Evolutionary conservation across 1,284 basidiomycete genomes (phyloP).

Genomic region (Peniophora sp.): DNA sequence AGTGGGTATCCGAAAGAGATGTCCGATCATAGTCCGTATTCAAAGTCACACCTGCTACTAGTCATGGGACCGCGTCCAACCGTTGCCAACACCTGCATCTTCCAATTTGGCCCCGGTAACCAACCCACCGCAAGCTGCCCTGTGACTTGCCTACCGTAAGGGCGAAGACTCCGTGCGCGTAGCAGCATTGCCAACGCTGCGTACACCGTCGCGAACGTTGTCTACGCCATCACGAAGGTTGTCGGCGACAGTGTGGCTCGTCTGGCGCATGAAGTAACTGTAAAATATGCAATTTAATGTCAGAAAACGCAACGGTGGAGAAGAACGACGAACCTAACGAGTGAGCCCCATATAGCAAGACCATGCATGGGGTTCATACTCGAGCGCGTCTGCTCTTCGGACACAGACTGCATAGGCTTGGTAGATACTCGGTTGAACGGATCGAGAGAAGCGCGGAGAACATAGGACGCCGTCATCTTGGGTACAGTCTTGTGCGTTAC

Average conservation of each 20-base stretch:
- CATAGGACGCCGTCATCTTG: slow-evolving; percentile 35
- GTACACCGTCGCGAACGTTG: not conserved
- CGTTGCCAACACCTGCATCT: too few species aligned
- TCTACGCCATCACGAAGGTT: slow-evolving; percentile 11
- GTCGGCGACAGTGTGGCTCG: slow-evolving; percentile 20
- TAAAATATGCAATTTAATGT: not conserved
- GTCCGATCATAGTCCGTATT: slow-evolving; percentile 3
- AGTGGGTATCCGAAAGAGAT: slow-evolving; percentile 7
- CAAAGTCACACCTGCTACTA: too few species aligned
- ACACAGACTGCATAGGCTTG: slow-evolving; percentile 45
- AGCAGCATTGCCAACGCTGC: too few species aligned
- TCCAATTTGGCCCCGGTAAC: too few species aligned
- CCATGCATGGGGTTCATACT: slow-evolving; percentile 41
- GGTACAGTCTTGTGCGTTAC: slow-evolving; percentile 47
- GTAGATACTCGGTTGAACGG: slow-evolving; percentile 40
- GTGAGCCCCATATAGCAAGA: slow-evolving; percentile 44
- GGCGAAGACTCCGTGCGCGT: too few species aligned
- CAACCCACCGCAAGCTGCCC: too few species aligned
- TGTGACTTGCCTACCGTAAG: too few species aligned
- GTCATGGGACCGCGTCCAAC: too few species aligned
- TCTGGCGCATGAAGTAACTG: slow-evolving; percentile 44
- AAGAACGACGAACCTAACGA: slow-evolving; percentile 30
- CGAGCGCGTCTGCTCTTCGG: slow-evolving; percentile 43
- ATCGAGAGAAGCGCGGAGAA: slow-evolving; percentile 41
- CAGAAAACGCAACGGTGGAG: not conserved